Evolutionary conservation across 2,329 filamentous ascomycete genomes (phyloP).

Genomic region (Stagonosporopsis tanaceti): DNA sequence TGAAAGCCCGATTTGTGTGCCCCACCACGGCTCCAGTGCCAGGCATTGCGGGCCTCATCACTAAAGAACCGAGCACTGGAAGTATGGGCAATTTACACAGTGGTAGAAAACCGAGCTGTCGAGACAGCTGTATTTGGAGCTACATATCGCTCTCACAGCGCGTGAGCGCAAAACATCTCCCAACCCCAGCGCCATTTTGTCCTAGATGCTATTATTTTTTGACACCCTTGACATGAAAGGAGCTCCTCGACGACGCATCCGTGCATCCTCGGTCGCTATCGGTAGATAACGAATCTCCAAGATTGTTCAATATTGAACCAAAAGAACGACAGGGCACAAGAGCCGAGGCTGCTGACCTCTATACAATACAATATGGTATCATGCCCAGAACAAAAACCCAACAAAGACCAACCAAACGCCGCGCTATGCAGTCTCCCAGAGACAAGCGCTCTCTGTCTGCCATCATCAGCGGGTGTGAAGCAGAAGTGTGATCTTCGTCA

Average conservation of each 20-base stretch:
- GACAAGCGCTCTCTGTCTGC: slow-evolving; percentile 17
- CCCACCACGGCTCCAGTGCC: not conserved
- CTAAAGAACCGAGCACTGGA: not conserved
- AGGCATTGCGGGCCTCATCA: not conserved
- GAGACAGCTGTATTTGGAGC: slow-evolving; percentile 9
- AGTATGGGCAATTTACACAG: not conserved
- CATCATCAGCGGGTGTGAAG: not conserved
- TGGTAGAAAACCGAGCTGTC: not conserved
- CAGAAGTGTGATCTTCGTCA: slow-evolving; percentile 1
- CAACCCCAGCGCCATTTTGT: slow-evolving; percentile 2
- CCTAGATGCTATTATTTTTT: slow-evolving; percentile 10
- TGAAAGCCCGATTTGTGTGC: not conserved
- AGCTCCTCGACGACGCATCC: not conserved
- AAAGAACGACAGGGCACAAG: slow-evolving; percentile 31
- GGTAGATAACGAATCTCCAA: slow-evolving; percentile 10
- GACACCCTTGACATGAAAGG: slow-evolving; percentile 1
- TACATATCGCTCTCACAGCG: slow-evolving; percentile 7
- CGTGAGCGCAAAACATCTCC: slow-evolving; percentile 16
- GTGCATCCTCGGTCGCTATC: not conserved
- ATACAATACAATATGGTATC: slow-evolving; percentile 41
- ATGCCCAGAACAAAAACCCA: slow-evolving; percentile 24
- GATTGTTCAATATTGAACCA: not conserved
- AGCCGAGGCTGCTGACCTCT: slow-evolving; percentile 27
- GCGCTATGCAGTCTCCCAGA: slow-evolving; percentile 30
- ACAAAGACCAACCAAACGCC: slow-evolving; percentile 35